Percentiles rank a stretch among this genome's conserved stretches.
phyloP scores from a whole-genome alignment of 106 monocot species.

The Triglochin maritima region DNA sequence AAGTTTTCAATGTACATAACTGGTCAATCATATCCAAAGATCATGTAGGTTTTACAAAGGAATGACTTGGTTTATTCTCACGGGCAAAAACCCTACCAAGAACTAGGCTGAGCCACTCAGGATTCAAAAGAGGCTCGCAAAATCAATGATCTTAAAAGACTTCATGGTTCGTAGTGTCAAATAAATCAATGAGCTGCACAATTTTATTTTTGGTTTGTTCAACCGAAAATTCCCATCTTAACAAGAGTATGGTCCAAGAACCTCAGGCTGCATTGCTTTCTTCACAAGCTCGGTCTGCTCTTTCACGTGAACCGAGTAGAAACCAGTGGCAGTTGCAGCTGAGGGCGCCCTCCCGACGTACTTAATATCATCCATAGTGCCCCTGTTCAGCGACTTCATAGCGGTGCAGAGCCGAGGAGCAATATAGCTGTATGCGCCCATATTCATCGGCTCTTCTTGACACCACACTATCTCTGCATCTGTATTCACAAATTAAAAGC shows the following conservation, averaged over 20 bases:
- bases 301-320: constrained; percentile 54
- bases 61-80: no score
- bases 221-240: no score
- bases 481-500: constrained; percentile 18
- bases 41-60: no score
- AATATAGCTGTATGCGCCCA: constrained; percentile 80
- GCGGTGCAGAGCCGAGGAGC: constrained; percentile 52
- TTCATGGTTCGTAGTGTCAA: no score
- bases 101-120: no score
- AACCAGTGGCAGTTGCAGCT: constrained; percentile 81
- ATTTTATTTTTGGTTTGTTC: not conserved
- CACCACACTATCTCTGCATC: constrained; percentile 94
- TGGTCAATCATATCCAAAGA: no score
- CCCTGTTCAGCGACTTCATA: constrained; percentile 45
- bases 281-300: constrained; percentile 51
- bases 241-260: not conserved
- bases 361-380: constrained; percentile 60
- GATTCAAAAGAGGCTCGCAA: no score
- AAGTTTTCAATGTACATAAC: no score
- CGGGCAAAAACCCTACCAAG: no score
- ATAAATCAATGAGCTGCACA: not conserved
- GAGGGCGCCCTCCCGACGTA: constrained; percentile 68
- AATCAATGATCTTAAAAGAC: no score
- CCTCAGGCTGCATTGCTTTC: constrained; percentile 23
- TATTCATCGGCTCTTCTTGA: constrained; percentile 98